phyloP scores from a whole-genome alignment of 2,329 filamentous ascomycete genomes.

The Metarhizium robertsii region DNA sequence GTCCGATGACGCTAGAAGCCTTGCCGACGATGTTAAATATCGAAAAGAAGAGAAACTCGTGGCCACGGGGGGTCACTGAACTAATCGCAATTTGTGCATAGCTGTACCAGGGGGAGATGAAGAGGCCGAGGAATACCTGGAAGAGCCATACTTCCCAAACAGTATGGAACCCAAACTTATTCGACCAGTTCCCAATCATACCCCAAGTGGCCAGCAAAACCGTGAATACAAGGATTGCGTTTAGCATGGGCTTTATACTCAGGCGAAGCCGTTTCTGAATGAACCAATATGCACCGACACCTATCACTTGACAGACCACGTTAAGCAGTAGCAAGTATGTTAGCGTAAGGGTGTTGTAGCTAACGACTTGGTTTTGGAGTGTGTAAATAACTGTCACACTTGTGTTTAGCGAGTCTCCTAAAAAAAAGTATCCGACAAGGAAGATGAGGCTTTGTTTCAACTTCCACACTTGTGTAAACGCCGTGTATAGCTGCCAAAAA shows the following conservation, averaged over 20 bases:
- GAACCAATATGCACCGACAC: slow-evolving; percentile 53
- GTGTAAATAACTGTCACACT: slow-evolving; percentile 60
- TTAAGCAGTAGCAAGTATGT: slow-evolving; percentile 60
- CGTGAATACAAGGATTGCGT: slow-evolving; percentile 50
- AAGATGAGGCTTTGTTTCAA: slow-evolving; percentile 58
- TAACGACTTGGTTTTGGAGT: slow-evolving; percentile 54
- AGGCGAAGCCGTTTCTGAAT: slow-evolving; percentile 51
- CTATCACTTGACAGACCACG: slow-evolving; percentile 51
- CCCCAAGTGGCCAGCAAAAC: slow-evolving; percentile 46
- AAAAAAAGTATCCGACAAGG: slow-evolving; percentile 56
- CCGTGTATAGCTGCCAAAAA: slow-evolving; percentile 51
- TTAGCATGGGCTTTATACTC: slow-evolving; percentile 60
- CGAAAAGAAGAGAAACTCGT: slow-evolving; percentile 63
- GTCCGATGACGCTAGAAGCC: slow-evolving; percentile 58
- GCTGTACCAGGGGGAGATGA: slow-evolving; percentile 61
- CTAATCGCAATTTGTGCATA: slow-evolving; percentile 65
- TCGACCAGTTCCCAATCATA: slow-evolving; percentile 36
- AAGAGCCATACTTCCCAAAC: slow-evolving; percentile 37
- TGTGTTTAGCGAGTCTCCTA: slow-evolving; percentile 62
- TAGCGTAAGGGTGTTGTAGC: slow-evolving; percentile 54
- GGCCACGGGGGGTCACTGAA: slow-evolving; percentile 57
- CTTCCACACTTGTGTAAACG: slow-evolving; percentile 50
- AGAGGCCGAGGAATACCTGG: slow-evolving; percentile 51
- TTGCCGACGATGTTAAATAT: slow-evolving; percentile 62
- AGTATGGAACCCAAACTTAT: slow-evolving; percentile 33